phyloP scores from a whole-genome alignment of 1,284 basidiomycete genomes.

The Macrocybe sp. region DNA sequence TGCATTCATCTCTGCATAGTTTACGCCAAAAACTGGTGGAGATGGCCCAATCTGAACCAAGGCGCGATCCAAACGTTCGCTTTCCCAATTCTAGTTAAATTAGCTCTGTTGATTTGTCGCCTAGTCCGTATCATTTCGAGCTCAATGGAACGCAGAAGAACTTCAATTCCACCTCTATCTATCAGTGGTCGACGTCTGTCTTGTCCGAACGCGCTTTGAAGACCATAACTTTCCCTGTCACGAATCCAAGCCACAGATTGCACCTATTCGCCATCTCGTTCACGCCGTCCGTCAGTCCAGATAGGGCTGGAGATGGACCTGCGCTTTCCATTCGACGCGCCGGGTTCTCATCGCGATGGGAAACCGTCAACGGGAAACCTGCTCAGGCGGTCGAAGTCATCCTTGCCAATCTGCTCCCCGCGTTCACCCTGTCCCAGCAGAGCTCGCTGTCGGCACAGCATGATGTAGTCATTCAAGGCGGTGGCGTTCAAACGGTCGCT shows the following conservation, averaged over 20 bases:
- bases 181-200: slow-evolving; percentile 39
- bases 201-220: slow-evolving; percentile 32
- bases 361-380: slow-evolving; percentile 22
- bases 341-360: slow-evolving; percentile 40
- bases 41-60: slow-evolving; percentile 27
- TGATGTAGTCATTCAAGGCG: slow-evolving; percentile 29
- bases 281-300: slow-evolving; percentile 23
- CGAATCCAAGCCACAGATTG: slow-evolving; percentile 24
- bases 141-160: slow-evolving; percentile 25
- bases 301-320: slow-evolving; percentile 13
- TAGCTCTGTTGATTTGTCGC: slow-evolving; percentile 1
- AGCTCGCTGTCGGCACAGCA: slow-evolving; percentile 30
- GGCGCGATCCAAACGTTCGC: slow-evolving; percentile 33
- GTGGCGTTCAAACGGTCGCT: slow-evolving; percentile 30
- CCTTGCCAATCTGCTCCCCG: slow-evolving; percentile 40
- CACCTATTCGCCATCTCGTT: slow-evolving; percentile 44
- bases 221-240: slow-evolving; percentile 35
- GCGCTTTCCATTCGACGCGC: slow-evolving; percentile 32
- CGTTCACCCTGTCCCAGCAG: slow-evolving; percentile 15
- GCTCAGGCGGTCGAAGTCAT: slow-evolving; percentile 41
- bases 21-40: slow-evolving; percentile 37
- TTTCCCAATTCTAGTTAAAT: neutral
- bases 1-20: slow-evolving; percentile 18
- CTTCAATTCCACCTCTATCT: slow-evolving; percentile 36
- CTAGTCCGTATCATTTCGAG: slow-evolving; percentile 35